These are phyloP conservation scores for Globisporangium megalacanthum DNA, from an alignment of 352 stramenopile genomes.

Conservation along the genomic window DNA sequence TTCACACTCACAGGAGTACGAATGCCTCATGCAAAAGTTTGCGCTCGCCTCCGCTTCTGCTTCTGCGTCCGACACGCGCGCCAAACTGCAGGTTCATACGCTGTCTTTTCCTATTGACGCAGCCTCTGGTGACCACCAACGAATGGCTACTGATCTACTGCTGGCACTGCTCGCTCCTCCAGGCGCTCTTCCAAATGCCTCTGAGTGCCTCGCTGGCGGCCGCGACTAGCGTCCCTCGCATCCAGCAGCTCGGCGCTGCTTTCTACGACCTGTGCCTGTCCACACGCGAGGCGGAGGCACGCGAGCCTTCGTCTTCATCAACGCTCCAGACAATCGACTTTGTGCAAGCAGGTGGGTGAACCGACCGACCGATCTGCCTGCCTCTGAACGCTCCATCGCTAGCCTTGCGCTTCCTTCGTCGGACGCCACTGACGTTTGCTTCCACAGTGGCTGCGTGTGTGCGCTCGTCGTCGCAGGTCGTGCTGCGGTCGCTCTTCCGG, in stretches of 20 bases:
- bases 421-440: background rate
- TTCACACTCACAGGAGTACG: constrained; percentile 44
- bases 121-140: too few species aligned
- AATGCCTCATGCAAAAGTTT: constrained; percentile 48
- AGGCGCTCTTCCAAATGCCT: constrained; percentile 44
- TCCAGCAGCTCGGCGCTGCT: constrained; percentile 24
- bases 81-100: constrained; percentile 39
- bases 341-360: constrained; percentile 47
- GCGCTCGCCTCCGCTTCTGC: constrained; percentile 19
- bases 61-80: constrained; percentile 15
- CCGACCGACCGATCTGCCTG: background rate
- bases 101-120: too few species aligned
- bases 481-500: constrained; percentile 44
- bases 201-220: constrained; percentile 18
- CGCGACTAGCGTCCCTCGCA: constrained; percentile 19
- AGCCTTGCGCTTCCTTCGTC: background rate
- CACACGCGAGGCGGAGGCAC: constrained; percentile 18
- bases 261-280: constrained; percentile 57
- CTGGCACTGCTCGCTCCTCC: background rate
- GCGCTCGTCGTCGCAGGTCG: constrained; percentile 54
- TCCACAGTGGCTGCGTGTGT: constrained; percentile 54
- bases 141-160: background rate
- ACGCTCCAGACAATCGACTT: constrained; percentile 45
- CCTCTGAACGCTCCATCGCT: background rate
- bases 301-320: background rate